Evolutionary conservation across 2,329 filamentous ascomycete species (phyloP), one percentile per base, ranked within the genome.

Genomic region (Monosporascus sp.): DNA sequence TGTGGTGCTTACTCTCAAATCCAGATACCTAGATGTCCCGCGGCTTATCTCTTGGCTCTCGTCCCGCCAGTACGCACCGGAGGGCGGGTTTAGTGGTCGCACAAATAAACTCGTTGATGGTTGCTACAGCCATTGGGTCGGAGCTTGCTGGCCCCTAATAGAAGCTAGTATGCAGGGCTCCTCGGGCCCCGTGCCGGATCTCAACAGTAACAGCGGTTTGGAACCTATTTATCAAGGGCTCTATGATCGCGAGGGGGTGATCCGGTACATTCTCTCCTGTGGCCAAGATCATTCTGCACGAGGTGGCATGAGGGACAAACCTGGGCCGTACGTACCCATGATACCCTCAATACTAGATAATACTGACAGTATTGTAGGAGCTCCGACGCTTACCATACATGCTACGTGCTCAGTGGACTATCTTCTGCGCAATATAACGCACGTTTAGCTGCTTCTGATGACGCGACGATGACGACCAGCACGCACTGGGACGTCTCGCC

Each of bases 31-130:
- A 55, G 79, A 97, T 70, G 72, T 97, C 51, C 81, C 85, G 56
- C 77, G 84, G 49, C 79, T 99, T 51, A 79, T 94, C 47, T 84
- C 87, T 55, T 99, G 94, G 91, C 82, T 99, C 39, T 93, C 90
- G 7, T 85, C 89, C 45, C 86, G 91, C 55, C 94, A 99, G 70
- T 89, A 93, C 68, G 84, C 85, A 31, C 94, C 93, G 3, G 94
- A 97, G 70, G 92, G 92, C 58, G 94, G 94, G 37, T 92, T 96
- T 66, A 88, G 90, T 41, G 94, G 94, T 56, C 87, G 94, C 61
- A 96, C 93, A 27, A 97, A 97, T 78, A 99, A 99, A 74, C 80
- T 99, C 35, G 94, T 97, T 35, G 94, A 99, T 70, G 94, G 93
- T 46, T 99, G 94, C 74, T 99, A 99, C 75, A 96, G 90, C 68